Evolutionary conservation across 2,329 filamentous ascomycete genomes (phyloP), one percentile per base, ranked within the genome.

Genomic region (Grosmannia huntii): DNA sequence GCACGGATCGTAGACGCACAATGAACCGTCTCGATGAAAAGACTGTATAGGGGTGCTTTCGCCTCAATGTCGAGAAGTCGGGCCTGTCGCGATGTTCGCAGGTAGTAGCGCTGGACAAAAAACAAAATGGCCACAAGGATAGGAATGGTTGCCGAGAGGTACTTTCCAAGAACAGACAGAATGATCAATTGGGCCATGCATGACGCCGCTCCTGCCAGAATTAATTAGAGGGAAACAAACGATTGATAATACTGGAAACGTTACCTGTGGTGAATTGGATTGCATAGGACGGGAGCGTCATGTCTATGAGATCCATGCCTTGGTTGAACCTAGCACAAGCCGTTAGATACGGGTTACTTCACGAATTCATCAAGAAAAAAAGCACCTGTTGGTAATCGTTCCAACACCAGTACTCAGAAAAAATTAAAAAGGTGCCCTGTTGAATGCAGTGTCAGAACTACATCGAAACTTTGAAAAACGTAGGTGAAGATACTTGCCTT

Each of bases 11-110:
- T 80, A 0, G 71, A 61, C 0, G 81, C 62, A 0, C 78, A 78
- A 10, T 70, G 67, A 0, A 79, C 63, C 0, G 75, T 76, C 58
- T 82, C 79, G 10, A 73, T 67, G 56, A 76, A 72, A 10, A 69
- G 67, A 0, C 70, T 69, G 53, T 77, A 80, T 0, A 83, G 66
- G 0, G 79, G 79, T 0, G 76, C 74, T 58, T 83, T 82, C 1
- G 76, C 72, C 64, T 84, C 81, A 1, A 84, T 72, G 36, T 84
- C 81, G 7, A 84, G 66, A 21, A 81, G 71, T 57, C 81, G 74
- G 4, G 84, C 62, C 63, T 84, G 81, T 0, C 80, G 70, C 0
- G 79, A 82, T 0, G 80, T 84, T 0, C 77, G 71, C 3, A 84
- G 69, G 62, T 84, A 83, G 54, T 79, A 71, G 51, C 71, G 76